phyloP scores from a whole-genome alignment of 371 early-diverging fungal species.

The Coemansia sp. region DNA sequence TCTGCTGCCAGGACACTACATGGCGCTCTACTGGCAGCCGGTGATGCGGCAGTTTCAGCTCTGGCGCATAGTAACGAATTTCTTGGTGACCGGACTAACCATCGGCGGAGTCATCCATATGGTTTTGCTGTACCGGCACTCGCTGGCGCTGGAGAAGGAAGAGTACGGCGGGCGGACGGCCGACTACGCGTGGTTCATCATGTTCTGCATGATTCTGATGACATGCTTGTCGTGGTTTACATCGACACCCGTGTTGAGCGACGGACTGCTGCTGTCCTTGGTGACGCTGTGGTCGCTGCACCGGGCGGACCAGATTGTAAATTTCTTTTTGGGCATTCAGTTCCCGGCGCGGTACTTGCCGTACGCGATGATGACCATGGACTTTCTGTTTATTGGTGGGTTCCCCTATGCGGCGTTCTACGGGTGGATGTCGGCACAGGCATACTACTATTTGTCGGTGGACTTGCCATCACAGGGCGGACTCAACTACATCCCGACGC shows the following conservation, averaged over 20 bases:
- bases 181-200: conserved; percentile 76
- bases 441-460: conserved; percentile 49
- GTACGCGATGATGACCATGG: conserved; percentile 29
- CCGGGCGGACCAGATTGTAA: conserved; percentile 63
- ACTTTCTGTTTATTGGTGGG: conserved; percentile 16
- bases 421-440: conserved; percentile 39
- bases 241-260: conserved; percentile 19
- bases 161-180: conserved; percentile 73
- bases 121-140: conserved; percentile 74
- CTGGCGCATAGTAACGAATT: conserved; percentile 76
- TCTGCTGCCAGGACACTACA: not conserved
- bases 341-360: conserved; percentile 68
- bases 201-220: conserved; percentile 56
- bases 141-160: conserved; percentile 67
- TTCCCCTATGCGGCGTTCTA: conserved; percentile 38
- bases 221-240: conserved; percentile 49
- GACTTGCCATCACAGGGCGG: conserved; percentile 50
- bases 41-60: conserved; percentile 55
- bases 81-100: conserved; percentile 60
- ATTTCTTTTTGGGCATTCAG: conserved; percentile 79
- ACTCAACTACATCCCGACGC: conserved; percentile 49
- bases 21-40: conserved; percentile 27
- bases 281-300: conserved; percentile 78
- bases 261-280: conserved; percentile 65
- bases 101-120: conserved; percentile 67